phyloP scores from a whole-genome alignment of 2,329 filamentous ascomycete genomes.

The Penicillium sp. region DNA sequence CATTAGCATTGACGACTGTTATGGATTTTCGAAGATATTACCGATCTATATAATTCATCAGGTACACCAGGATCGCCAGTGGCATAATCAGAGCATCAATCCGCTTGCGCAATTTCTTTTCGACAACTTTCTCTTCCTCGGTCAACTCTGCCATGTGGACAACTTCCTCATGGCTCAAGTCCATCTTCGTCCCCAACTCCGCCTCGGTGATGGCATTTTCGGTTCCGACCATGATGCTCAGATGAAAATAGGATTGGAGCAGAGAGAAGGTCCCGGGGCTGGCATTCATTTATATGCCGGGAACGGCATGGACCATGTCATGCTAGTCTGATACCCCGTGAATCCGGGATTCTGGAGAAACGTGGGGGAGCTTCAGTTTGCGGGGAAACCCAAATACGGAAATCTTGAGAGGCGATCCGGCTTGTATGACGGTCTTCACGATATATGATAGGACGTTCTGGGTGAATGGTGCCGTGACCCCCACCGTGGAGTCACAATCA shows the following conservation, averaged over 20 bases:
- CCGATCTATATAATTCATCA: constrained; percentile 46
- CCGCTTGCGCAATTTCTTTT: constrained; percentile 36
- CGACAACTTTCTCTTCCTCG: constrained; percentile 34
- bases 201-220: constrained; percentile 14
- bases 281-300: constrained; percentile 2
- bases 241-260: background rate
- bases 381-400: constrained; percentile 5
- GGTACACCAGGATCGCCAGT: constrained; percentile 39
- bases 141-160: constrained; percentile 17
- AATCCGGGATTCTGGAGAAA: background rate
- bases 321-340: constrained; percentile 2
- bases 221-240: constrained; percentile 6
- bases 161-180: constrained; percentile 21
- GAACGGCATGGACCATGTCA: background rate
- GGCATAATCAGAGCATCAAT: constrained; percentile 42
- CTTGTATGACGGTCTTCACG: background rate
- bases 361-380: constrained; percentile 11
- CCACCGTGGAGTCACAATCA: background rate
- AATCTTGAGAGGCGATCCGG: background rate
- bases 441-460: background rate
- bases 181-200: constrained; percentile 20
- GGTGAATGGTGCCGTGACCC: background rate
- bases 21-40: constrained; percentile 5
- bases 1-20: background rate
- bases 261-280: background rate